Percentiles rank a stretch among this genome's conserved stretches.
These are phyloP conservation scores for Cucurbita maxima DNA, from an alignment of 306 rosid species.

Conservation along the genomic window DNA sequence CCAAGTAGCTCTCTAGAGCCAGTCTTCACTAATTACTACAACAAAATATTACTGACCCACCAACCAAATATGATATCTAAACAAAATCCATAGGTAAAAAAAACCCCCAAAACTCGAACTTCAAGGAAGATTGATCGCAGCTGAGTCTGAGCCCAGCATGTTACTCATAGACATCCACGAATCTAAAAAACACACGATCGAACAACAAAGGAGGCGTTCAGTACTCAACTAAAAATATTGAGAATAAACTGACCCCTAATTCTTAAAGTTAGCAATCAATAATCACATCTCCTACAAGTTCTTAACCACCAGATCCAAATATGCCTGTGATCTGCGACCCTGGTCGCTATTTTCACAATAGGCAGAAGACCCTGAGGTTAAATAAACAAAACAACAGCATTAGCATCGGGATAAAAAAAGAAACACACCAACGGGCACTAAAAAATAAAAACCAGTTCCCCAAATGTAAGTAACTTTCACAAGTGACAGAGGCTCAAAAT, in stretches of 20 bases:
- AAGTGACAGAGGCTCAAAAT: background rate
- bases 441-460: background rate
- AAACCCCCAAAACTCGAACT: background rate
- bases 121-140: too few species aligned
- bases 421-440: background rate
- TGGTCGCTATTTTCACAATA: background rate
- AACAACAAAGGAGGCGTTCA: background rate
- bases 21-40: constrained; percentile 35
- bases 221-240: background rate
- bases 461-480: background rate
- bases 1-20: constrained; percentile 68
- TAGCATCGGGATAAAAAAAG: background rate
- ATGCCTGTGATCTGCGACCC: background rate
- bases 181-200: background rate
- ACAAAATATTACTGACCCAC: constrained; percentile 13
- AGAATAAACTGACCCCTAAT: background rate
- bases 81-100: background rate
- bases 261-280: background rate
- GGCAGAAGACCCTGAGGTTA: background rate
- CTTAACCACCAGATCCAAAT: background rate
- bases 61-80: constrained; percentile 16
- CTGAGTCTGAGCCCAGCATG: too few species aligned
- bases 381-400: background rate
- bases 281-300: background rate
- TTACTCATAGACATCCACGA: background rate